Evolutionary conservation across 2,329 filamentous ascomycete genomes (phyloP).

Genomic region (Gliomastix tumulicola): DNA sequence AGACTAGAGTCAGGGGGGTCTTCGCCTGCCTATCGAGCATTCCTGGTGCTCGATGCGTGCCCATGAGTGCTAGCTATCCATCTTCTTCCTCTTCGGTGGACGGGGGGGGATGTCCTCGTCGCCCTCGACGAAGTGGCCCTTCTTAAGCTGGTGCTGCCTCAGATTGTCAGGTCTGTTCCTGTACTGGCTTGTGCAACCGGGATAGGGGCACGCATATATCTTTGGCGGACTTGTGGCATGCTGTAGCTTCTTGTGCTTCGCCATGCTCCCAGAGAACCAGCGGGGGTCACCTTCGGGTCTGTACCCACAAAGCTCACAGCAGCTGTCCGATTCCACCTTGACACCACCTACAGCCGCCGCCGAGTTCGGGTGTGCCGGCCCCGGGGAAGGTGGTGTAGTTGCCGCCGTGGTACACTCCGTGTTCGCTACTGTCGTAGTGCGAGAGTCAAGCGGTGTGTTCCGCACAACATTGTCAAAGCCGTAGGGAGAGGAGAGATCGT

Average conservation of each 20-base stretch:
- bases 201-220: conserved; percentile 46
- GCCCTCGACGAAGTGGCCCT: conserved; percentile 44
- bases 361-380: neutral
- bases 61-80: conserved; percentile 11
- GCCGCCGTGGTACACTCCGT: conserved; percentile 12
- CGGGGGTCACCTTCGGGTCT: conserved; percentile 48
- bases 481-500: no score
- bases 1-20: no score
- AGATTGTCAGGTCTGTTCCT: conserved; percentile 50
- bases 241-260: conserved; percentile 49
- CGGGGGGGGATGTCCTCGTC: conserved; percentile 26
- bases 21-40: no score
- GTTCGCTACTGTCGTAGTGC: no score
- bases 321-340: conserved; percentile 34
- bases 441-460: no score
- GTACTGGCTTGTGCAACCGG: conserved; percentile 47
- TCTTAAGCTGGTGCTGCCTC: conserved; percentile 48
- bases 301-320: conserved; percentile 47
- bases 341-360: no score
- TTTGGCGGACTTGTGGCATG: conserved; percentile 40
- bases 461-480: no score
- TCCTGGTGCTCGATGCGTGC: no score
- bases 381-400: conserved; percentile 12
- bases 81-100: conserved; percentile 41
- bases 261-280: conserved; percentile 53